These are phyloP conservation scores for Fragilaria crotonensis DNA, from an alignment of 108 stramenopile genomes.

Conservation along the genomic window DNA sequence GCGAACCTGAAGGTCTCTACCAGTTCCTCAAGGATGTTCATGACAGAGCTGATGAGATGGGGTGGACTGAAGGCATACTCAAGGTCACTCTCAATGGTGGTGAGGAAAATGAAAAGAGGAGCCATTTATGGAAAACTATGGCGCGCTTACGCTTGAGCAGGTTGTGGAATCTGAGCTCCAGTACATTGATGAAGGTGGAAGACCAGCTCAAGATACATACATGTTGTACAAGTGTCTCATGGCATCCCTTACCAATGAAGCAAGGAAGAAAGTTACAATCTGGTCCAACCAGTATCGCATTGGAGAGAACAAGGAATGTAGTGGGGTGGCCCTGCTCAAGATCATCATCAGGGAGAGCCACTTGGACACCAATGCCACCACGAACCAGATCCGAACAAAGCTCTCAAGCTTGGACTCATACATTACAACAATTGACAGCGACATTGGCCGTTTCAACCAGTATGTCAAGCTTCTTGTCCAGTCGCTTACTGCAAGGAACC, in stretches of 20 bases:
- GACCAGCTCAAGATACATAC: conserved; percentile 4
- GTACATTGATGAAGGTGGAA: neutral
- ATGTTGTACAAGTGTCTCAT: neutral
- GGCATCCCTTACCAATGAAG: neutral
- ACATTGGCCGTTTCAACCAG: conserved; percentile 28
- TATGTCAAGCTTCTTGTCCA: conserved; percentile 8
- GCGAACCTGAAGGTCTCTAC: conserved; percentile 1
- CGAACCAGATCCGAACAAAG: conserved; percentile 4
- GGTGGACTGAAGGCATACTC: neutral
- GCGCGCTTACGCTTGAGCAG: neutral
- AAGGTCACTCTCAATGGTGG: neutral
- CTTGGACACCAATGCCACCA: conserved; percentile 22
- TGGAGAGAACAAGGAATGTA: neutral
- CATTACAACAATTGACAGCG: conserved; percentile 10
- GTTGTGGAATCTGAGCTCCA: neutral
- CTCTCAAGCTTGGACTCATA: conserved; percentile 11
- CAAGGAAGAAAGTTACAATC: neutral
- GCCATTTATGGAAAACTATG: conserved; percentile 2
- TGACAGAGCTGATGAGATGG: neutral
- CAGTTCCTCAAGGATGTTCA: neutral
- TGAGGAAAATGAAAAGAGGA: neutral
- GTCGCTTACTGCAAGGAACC: conserved; percentile 7
- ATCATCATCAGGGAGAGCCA: conserved; percentile 13
- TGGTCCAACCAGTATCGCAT: neutral
- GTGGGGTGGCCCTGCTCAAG: conserved; percentile 15